These are phyloP conservation scores for Fusarium beomiforme DNA, from an alignment of 2,329 filamentous ascomycete genomes.

Conservation along the genomic window DNA sequence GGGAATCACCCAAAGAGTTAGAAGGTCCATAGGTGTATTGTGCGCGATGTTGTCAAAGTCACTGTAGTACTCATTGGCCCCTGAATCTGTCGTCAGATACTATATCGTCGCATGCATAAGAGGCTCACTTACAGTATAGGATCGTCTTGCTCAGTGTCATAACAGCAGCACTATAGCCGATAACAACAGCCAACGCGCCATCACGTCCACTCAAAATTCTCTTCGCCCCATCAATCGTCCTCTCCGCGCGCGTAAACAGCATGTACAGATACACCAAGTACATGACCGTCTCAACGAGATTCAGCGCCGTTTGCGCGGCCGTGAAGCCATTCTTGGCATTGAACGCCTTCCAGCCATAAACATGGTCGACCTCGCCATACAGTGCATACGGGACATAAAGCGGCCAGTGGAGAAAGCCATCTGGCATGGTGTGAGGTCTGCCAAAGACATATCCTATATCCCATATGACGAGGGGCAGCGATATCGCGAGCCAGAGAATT, in stretches of 20 bases:
- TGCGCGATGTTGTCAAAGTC: slow-evolving; percentile 67
- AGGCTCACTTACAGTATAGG: slow-evolving; percentile 63
- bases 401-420: slow-evolving; percentile 76
- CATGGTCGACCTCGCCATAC: slow-evolving; percentile 81
- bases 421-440: slow-evolving; percentile 84
- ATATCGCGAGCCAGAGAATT: slow-evolving; percentile 77
- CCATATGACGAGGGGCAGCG: slow-evolving; percentile 83
- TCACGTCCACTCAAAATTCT: slow-evolving; percentile 53
- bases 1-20: slow-evolving; percentile 67
- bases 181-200: slow-evolving; percentile 57
- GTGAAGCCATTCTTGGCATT: slow-evolving; percentile 78
- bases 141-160: slow-evolving; percentile 72
- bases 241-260: slow-evolving; percentile 44
- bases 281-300: slow-evolving; percentile 72
- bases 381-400: slow-evolving; percentile 82
- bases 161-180: slow-evolving; percentile 63
- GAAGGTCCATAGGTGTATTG: slow-evolving; percentile 56
- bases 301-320: slow-evolving; percentile 75
- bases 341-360: slow-evolving; percentile 82
- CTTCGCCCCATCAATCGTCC: slow-evolving; percentile 31
- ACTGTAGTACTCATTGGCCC: slow-evolving; percentile 66
- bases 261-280: slow-evolving; percentile 67
- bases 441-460: slow-evolving; percentile 82
- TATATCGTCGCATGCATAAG: background rate
- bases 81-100: slow-evolving; percentile 44